A percentile compares a stretch with the other conserved stretches of the same genome.
Evolutionary conservation across 768 basidiomycete genomes (phyloP).

Genomic region (Hericium erinaceus): DNA sequence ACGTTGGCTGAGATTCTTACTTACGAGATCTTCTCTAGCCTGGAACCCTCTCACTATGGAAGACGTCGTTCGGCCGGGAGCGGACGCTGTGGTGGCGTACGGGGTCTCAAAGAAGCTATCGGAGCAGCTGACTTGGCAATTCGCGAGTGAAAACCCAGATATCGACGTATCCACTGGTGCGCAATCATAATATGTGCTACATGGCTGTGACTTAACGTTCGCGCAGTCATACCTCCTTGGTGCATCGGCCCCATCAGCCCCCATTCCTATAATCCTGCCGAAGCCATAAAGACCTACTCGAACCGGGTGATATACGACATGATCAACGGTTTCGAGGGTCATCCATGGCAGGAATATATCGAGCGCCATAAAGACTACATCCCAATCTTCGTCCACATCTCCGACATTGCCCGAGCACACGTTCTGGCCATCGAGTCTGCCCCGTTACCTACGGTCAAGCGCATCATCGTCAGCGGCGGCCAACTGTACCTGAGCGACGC

Average conservation of each 20-base stretch:
- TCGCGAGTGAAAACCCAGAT: background rate
- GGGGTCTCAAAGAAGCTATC: background rate
- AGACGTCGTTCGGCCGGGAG: background rate
- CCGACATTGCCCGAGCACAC: slow-evolving; percentile 21
- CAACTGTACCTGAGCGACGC: slow-evolving; percentile 20
- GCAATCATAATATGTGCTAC: background rate
- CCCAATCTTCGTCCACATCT: slow-evolving; percentile 19
- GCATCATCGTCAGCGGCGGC: slow-evolving; percentile 17
- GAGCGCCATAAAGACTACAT: slow-evolving; percentile 4
- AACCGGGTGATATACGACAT: slow-evolving; percentile 16
- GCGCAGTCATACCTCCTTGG: slow-evolving; percentile 22
- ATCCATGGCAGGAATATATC: slow-evolving; percentile 3
- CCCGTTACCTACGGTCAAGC: slow-evolving; percentile 5
- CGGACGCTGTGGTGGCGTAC: background rate
- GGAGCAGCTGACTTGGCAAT: background rate
- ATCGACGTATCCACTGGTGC: background rate
- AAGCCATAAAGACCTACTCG: slow-evolving; percentile 7
- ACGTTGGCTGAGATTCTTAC: background rate
- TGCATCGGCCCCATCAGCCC: slow-evolving; percentile 18
- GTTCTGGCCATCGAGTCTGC: slow-evolving; percentile 15
- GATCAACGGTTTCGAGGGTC: slow-evolving; percentile 8
- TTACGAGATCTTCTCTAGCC: background rate
- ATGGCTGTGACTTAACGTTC: background rate
- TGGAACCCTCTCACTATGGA: background rate
- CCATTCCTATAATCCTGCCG: slow-evolving; percentile 8